Base-by-base conservation (phyloP, 2,329 filamentous ascomycete genomes). In the Scedosporium aurantiacum region DNA sequence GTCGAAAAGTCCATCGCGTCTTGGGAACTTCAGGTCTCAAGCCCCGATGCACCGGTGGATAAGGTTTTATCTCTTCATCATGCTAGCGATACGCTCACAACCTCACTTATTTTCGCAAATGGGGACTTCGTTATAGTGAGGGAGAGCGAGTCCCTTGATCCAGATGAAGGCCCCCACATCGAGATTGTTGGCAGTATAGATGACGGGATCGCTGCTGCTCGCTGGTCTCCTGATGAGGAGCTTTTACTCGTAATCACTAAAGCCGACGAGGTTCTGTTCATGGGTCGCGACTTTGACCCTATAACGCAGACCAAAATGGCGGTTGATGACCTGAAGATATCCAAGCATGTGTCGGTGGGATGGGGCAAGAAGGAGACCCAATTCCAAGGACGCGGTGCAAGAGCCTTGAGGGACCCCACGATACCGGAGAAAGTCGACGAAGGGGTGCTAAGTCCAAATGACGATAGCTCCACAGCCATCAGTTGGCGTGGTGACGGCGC, bases 341-440 rank as follows among this genome's bases (percentile, higher is more conserved):
- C 89, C 27, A 94, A 88, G 72, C 92, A 97, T 77, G 94, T 97
- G 62, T 95, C 91, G 21, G 93, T 99, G 23, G 94, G 94, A 58
- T 99, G 94, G 94, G 94, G 94, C 63, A 97, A 97, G 78, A 91
- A 89, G 71, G 94, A 99, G 75, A 99, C 94, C 0, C 94, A 99
- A 72, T 99, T 99, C 72, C 90, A 97, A 70, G 94, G 94, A 58
- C 91, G 90, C 68, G 85, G 92, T 64, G 93, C 92, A 62, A 86
- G 85, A 75, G 91, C 91, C 21, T 78, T 97, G 65, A 84, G 90
- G 60, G 94, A 99, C 72, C 94, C 94, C 16, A 99, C 94, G 8
- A 90, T 99, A 66, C 94, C 94, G 0, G 92, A 97, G 71, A 90
- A 87, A 70, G 83, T 97, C 18, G 94, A 97, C 68, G 84, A 92